Percentiles rank a stretch among this genome's conserved stretches.
These are phyloP conservation scores for Eucalyptus marginata DNA, from an alignment of 345 rosid species.

Conservation along the genomic window DNA sequence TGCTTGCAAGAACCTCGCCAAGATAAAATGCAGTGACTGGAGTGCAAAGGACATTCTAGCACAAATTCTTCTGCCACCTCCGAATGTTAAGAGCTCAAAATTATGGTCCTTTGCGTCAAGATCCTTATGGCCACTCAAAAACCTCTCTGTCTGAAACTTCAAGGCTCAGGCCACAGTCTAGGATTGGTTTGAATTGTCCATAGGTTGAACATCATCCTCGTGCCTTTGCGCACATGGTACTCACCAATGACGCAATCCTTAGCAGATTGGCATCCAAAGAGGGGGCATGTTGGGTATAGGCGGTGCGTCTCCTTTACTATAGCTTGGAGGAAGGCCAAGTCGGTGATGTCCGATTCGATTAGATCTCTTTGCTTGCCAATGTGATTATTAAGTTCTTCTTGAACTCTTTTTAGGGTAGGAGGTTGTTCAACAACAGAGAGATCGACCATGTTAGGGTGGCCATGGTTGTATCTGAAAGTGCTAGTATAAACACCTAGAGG, in stretches of 20 bases:
- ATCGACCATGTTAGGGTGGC: slow-evolving; percentile 1
- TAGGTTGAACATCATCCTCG: slow-evolving; percentile 9
- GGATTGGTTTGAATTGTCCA: slow-evolving; percentile 21
- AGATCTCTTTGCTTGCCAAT: neutral
- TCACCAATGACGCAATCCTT: slow-evolving; percentile 12
- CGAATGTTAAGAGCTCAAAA: slow-evolving; percentile 28
- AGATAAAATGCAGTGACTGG: slow-evolving; percentile 2
- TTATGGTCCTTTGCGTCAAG: slow-evolving; percentile 16
- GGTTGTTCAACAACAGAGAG: neutral
- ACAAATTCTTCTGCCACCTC: slow-evolving; percentile 27
- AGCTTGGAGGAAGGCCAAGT: slow-evolving; percentile 21
- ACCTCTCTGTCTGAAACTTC: slow-evolving; percentile 25
- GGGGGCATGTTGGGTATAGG: slow-evolving; percentile 12
- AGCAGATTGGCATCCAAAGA: slow-evolving; percentile 3
- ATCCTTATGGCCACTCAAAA: slow-evolving; percentile 6
- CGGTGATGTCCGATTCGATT: slow-evolving; percentile 4
- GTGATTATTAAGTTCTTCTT: neutral
- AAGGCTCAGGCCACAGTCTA: slow-evolving; percentile 14
- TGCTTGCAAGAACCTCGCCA: slow-evolving; percentile 20
- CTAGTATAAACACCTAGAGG: too few species aligned
- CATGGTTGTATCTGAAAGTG: neutral
- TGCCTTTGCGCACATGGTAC: slow-evolving; percentile 11
- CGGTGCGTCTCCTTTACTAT: slow-evolving; percentile 21
- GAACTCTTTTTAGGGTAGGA: neutral
- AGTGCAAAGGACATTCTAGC: slow-evolving; percentile 11